Conservation (phyloP, 495 filamentous ascomycete species). For the Thermothielavioides terrestris region DNA sequence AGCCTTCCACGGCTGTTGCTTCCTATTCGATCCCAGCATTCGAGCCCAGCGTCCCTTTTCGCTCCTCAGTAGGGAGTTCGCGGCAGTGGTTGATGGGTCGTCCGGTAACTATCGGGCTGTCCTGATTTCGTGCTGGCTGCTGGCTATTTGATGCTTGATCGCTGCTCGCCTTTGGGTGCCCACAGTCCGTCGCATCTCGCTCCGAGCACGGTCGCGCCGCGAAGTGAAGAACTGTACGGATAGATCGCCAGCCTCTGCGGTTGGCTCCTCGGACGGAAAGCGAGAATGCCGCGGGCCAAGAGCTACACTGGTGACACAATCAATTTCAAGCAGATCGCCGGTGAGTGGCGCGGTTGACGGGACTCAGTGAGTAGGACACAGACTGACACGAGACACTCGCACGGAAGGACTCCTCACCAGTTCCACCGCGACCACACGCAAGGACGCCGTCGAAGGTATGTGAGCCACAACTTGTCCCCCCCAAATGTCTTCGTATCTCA, state of each 20-base stretch:
- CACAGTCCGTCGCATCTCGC: too few species aligned
- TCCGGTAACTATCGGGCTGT: too few species aligned
- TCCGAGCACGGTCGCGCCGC: too few species aligned
- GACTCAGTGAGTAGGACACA: background rate
- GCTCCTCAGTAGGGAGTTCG: too few species aligned
- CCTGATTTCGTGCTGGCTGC: too few species aligned
- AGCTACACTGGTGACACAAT: conserved; percentile 8
- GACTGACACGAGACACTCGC: conserved; percentile 2
- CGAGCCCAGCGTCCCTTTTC: too few species aligned
- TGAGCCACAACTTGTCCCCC: background rate
- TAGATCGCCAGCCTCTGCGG: background rate
- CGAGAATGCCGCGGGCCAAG: conserved; percentile 15
- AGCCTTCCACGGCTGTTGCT: too few species aligned
- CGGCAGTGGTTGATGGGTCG: too few species aligned
- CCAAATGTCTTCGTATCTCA: too few species aligned
- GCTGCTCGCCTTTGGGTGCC: too few species aligned
- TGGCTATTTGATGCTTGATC: too few species aligned
- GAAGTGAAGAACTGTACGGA: background rate
- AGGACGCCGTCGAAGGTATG: conserved; percentile 31
- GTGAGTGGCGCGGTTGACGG: conserved; percentile 9
- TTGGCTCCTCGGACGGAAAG: background rate
- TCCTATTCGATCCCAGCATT: too few species aligned
- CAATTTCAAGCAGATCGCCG: conserved; percentile 20
- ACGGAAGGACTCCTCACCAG: conserved; percentile 12
- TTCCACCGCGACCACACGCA: conserved; percentile 11